Conservation (phyloP, 2,329 filamentous ascomycete species). For the Colletotrichum coccodes region DNA sequence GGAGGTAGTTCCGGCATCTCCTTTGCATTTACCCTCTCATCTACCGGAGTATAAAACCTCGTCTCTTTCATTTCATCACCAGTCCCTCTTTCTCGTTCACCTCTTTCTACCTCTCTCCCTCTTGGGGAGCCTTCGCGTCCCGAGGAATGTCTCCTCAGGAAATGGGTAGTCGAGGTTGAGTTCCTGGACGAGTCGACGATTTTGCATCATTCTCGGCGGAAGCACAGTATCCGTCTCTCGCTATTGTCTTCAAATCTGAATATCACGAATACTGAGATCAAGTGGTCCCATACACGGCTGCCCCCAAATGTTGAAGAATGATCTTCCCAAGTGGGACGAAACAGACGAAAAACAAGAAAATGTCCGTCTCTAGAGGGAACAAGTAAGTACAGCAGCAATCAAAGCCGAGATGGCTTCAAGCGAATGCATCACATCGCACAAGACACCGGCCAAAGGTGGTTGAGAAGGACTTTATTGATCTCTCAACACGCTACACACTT, state of each 20-base stretch:
- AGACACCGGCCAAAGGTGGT: background rate
- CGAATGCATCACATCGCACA: background rate
- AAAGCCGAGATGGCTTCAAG: no score
- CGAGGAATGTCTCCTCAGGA: fast-evolving
- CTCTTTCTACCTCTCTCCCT: no score
- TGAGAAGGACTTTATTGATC: background rate
- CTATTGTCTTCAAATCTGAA: background rate
- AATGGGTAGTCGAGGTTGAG: background rate
- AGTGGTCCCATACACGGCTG: background rate
- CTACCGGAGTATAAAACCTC: no score
- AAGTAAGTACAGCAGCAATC: background rate
- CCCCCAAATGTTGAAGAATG: no score
- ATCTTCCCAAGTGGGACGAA: no score
- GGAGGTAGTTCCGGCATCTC: background rate
- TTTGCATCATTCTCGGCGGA: background rate
- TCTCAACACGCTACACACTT: no score
- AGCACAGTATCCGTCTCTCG: background rate
- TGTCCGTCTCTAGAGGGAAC: no score
- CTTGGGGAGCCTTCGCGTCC: background rate
- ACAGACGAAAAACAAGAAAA: no score
- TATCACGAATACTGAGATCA: background rate
- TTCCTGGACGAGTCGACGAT: background rate
- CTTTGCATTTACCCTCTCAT: background rate
- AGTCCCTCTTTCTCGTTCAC: no score
- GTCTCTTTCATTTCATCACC: background rate